phyloP scores from a whole-genome alignment of 108 stramenopile species.

The Pseudonitzschia pungens region DNA sequence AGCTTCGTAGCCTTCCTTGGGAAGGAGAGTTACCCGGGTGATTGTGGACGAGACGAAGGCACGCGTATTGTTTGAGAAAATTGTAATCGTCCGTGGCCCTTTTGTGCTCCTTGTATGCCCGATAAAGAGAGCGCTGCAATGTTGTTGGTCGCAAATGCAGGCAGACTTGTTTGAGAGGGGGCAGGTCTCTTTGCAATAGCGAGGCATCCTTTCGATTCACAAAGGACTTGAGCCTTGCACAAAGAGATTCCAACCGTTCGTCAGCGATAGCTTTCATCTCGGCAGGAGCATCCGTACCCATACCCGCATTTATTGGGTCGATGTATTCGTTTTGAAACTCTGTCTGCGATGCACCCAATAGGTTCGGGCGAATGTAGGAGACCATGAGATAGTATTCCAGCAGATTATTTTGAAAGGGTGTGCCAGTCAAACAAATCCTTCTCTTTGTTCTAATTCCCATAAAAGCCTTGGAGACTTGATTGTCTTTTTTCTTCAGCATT shows the following conservation, averaged over 20 bases:
- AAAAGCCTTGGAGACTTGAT: slow-evolving; percentile 52
- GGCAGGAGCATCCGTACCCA: slow-evolving; percentile 29
- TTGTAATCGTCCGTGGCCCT: slow-evolving; percentile 28
- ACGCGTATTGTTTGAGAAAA: slow-evolving; percentile 52
- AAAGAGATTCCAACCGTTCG: slow-evolving; percentile 29
- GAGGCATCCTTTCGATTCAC: slow-evolving; percentile 57
- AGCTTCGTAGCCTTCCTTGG: too few species aligned
- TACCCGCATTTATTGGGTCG: slow-evolving; percentile 58
- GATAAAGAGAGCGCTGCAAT: slow-evolving; percentile 54
- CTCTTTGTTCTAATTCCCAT: slow-evolving; percentile 40
- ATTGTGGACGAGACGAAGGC: slow-evolving; percentile 54
- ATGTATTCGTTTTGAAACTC: slow-evolving; percentile 50
- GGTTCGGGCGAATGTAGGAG: slow-evolving; percentile 53
- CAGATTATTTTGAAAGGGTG: slow-evolving; percentile 56
- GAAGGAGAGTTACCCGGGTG: slow-evolving; percentile 49
- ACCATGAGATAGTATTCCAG: slow-evolving; percentile 65
- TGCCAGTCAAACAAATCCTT: slow-evolving; percentile 65
- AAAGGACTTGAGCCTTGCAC: slow-evolving; percentile 41
- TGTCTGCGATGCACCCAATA: slow-evolving; percentile 39
- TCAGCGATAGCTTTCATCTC: neutral
- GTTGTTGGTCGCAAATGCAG: slow-evolving; percentile 66
- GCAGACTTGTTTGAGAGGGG: slow-evolving; percentile 55
- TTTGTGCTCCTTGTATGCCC: slow-evolving; percentile 41
- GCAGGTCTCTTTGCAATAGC: slow-evolving; percentile 51
- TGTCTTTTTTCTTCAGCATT: slow-evolving; percentile 55